Evolutionary conservation across 1,139 yeast genomes (phyloP), one percentile per base, ranked within the genome.

Genomic region (Yamadazyma spencermartinsiae): DNA sequence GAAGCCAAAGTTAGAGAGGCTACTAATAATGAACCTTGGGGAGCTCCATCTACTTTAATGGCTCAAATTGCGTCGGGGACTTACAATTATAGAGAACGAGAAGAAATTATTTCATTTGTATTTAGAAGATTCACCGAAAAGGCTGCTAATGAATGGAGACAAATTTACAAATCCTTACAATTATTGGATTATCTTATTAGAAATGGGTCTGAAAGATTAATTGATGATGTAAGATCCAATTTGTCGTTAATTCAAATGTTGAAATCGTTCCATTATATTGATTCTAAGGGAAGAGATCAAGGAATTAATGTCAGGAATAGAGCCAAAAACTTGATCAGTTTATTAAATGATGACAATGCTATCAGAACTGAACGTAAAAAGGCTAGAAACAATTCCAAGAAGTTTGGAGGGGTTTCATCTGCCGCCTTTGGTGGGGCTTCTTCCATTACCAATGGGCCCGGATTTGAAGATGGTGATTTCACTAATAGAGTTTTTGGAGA

Each of bases 11-110:
- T 89, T 15, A 81, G 98, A 46, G 98, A 92, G 62, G 98, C 98
- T 34, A 92, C 98, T 40, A 92, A 92, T 61, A 92, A 92, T 60
- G 99, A 92, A 63, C 98, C 98, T 2, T 92, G 99, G 99, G 98
- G 98, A n/a, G 95, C 97, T 3, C 82, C 95, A 2, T 78, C 94
- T 4, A 79, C 96, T 2, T 68, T 86, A 57, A 92, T 94, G 98
- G 86, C 84, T 45, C 94, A 89, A 58, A 92, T 94, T 52, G 94
- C 98, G 4, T 86, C 89, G 24, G 98, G 96, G 2, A 92, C 98
- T 4, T 87, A 87, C 64, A 87, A 86, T 63, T 86, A 86, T 55
- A 68, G 88, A 47, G 94, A 85, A 54, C 65, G 95, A 44, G 90
- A 84, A 55, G 95, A 85, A 55, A 79, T 85, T 43, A 66, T 81